Evolutionary conservation across 345 rosid genomes (phyloP).

Genomic region (Populus pruinosa): DNA sequence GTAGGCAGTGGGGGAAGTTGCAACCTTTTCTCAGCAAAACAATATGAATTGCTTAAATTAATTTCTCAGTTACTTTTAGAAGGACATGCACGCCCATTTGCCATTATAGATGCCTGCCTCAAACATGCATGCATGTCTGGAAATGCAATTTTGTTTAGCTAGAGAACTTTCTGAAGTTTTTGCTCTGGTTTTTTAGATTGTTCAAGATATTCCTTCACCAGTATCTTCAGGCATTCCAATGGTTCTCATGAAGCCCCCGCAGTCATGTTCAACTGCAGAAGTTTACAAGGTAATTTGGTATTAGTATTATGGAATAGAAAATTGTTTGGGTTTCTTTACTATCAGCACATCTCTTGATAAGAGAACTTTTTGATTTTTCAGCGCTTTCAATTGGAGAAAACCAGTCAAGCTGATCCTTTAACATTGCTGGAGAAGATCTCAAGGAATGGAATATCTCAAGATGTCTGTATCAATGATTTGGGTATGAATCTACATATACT

Average conservation of each 20-base stretch:
- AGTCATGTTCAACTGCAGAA: constrained; percentile 90
- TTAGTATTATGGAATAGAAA: neutral
- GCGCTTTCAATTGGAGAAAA: constrained; percentile 62
- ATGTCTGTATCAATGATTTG: constrained; percentile 82
- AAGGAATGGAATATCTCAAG: constrained; percentile 70
- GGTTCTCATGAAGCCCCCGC: constrained; percentile 85
- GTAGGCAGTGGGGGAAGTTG: neutral
- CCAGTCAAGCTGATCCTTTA: constrained; percentile 69
- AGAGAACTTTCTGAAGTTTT: constrained; percentile 8
- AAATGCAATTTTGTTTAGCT: neutral
- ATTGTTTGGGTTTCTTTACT: neutral
- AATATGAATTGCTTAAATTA: neutral
- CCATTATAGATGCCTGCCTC: neutral
- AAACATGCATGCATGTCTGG: neutral
- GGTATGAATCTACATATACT: constrained; percentile 45
- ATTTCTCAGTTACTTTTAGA: neutral
- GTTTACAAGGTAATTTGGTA: constrained; percentile 70
- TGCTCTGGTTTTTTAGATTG: constrained; percentile 47
- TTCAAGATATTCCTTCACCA: constrained; percentile 77
- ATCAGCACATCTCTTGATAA: constrained; percentile 8
- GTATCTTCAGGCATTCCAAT: constrained; percentile 65
- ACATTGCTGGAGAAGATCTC: constrained; percentile 69
- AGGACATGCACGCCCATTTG: neutral
- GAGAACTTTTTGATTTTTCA: constrained; percentile 32
- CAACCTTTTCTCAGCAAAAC: neutral